A percentile compares a stretch with the other conserved stretches of the same genome.
These are phyloP conservation scores for Candida sojae DNA, from an alignment of 1,139 yeast species.

Conservation along the genomic window DNA sequence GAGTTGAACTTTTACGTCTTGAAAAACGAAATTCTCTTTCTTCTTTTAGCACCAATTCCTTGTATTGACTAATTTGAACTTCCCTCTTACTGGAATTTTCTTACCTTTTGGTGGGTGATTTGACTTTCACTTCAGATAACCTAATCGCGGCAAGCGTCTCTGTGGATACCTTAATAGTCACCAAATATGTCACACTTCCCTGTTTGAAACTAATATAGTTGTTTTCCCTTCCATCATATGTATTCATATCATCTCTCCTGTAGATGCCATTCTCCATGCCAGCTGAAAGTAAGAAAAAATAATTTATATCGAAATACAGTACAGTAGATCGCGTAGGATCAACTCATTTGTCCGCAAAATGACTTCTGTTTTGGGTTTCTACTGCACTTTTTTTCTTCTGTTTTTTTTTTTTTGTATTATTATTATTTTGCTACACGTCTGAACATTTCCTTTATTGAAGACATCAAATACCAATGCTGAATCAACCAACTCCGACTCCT, in stretches of 20 bases:
- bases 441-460: not conserved
- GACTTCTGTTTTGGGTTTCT: not conserved
- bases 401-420: not conserved
- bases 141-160: constrained; percentile 11
- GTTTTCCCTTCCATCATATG: not conserved
- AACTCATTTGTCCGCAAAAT: not conserved
- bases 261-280: too few relatives aligned
- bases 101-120: constrained; percentile 19
- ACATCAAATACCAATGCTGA: not conserved
- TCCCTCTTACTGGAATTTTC: constrained; percentile 25
- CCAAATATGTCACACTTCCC: not conserved
- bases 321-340: not conserved
- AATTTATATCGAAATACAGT: too few relatives aligned
- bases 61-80: constrained; percentile 29
- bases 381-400: not conserved
- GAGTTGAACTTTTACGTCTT: constrained; percentile 16
- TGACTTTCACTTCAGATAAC: constrained; percentile 11
- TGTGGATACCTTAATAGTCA: constrained; percentile 6
- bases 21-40: constrained; percentile 26
- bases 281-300: too few relatives aligned
- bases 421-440: not conserved
- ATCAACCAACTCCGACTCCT: constrained; percentile 2
- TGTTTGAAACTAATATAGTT: not conserved
- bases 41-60: constrained; percentile 22
- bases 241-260: too few relatives aligned